These are phyloP conservation scores for Trichosporon sp. DNA, from an alignment of 1,284 basidiomycete species.

Conservation along the genomic window DNA sequence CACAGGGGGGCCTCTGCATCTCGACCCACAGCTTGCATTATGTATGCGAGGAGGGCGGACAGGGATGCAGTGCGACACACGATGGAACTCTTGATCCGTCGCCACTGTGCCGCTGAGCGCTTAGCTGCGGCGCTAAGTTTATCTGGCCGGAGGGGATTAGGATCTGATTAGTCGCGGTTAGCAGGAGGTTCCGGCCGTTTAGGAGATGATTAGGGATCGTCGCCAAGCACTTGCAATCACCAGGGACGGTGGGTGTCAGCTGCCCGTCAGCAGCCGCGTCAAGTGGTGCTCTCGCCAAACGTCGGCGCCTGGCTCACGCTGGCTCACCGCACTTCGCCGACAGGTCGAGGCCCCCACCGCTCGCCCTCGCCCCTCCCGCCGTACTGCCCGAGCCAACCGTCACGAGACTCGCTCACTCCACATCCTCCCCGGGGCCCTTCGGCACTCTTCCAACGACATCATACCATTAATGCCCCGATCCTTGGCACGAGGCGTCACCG, in stretches of 20 bases:
- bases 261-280: background rate
- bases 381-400: background rate
- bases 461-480: background rate
- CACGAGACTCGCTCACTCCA: background rate
- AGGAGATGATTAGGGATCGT: background rate
- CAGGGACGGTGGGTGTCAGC: background rate
- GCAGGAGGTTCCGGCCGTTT: background rate
- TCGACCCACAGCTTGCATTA: background rate
- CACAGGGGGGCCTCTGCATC: background rate
- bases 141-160: background rate
- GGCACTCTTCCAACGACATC: background rate
- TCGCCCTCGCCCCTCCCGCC: background rate
- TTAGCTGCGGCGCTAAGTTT: constrained; percentile 1
- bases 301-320: background rate
- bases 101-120: background rate
- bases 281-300: background rate
- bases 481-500: background rate
- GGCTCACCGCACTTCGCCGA: background rate
- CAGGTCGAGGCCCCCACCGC: background rate
- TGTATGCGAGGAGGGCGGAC: background rate
- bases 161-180: background rate
- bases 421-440: background rate
- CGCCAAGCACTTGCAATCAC: background rate
- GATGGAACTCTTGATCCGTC: background rate
- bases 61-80: background rate